Evolutionary conservation across 768 basidiomycete genomes (phyloP).

Genomic region (Gautieria morchelliformis): DNA sequence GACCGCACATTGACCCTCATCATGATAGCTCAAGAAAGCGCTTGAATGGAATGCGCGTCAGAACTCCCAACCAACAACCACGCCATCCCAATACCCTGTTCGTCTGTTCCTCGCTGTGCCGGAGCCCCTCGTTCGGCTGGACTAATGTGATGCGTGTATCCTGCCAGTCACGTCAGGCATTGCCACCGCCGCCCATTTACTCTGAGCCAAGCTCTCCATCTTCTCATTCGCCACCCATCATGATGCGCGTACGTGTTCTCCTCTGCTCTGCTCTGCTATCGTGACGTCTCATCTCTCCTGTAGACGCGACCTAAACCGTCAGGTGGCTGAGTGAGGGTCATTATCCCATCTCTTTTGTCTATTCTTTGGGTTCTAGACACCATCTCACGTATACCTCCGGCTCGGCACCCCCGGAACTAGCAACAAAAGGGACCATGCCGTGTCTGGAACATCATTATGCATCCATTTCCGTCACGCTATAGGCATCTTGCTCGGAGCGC

Average conservation of each 20-base stretch:
- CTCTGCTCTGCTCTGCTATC: too few relatives aligned
- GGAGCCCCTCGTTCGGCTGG: background rate
- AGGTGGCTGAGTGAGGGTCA: too few relatives aligned
- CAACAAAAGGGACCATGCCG: too few relatives aligned
- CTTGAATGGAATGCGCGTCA: conserved; percentile 6
- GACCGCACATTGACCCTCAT: background rate
- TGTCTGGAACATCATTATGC: too few relatives aligned
- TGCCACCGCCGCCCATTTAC: conserved; percentile 4
- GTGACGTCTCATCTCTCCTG: too few relatives aligned
- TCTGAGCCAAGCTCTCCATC: conserved; percentile 6
- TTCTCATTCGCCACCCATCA: conserved; percentile 5
- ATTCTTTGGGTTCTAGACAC: too few relatives aligned
- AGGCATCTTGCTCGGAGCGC: too few relatives aligned
- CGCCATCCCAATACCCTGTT: background rate
- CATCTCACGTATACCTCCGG: too few relatives aligned
- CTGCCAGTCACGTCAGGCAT: background rate
- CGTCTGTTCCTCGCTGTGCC: background rate
- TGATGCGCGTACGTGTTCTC: conserved; percentile 4
- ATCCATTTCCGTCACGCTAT: too few relatives aligned
- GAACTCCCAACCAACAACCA: background rate
- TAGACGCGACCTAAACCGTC: too few relatives aligned
- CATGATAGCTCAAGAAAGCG: conserved; percentile 6
- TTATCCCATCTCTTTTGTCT: too few relatives aligned
- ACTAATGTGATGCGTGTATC: background rate
- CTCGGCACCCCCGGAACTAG: too few relatives aligned